Evolutionary conservation across 495 filamentous ascomycete species (phyloP).

Genomic region (Hypoxylon subgilvum): DNA sequence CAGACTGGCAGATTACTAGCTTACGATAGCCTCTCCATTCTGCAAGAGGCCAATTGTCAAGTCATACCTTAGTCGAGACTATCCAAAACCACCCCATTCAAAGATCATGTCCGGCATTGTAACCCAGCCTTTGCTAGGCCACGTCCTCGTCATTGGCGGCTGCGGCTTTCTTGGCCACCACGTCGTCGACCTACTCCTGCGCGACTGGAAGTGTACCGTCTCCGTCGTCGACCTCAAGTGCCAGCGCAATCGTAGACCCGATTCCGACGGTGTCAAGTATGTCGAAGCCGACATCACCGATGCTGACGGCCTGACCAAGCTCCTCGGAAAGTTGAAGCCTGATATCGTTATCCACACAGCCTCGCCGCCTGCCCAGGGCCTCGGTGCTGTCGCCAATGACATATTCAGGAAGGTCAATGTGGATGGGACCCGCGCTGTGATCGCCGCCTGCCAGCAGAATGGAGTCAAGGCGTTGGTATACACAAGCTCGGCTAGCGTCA

Average conservation of each 20-base stretch:
- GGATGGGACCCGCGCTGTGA: slow-evolving; percentile 78
- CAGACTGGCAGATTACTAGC: slow-evolving; percentile 7
- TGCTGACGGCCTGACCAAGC: slow-evolving; percentile 61
- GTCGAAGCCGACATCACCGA: slow-evolving; percentile 88
- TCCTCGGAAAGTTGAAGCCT: slow-evolving; percentile 76
- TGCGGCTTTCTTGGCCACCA: slow-evolving; percentile 75
- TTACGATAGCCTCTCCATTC: background rate
- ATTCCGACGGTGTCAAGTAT: slow-evolving; percentile 73
- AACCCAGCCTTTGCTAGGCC: slow-evolving; percentile 55
- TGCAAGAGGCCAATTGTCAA: too few relatives aligned
- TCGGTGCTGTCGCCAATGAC: slow-evolving; percentile 57
- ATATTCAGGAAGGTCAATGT: slow-evolving; percentile 89
- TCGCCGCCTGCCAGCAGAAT: slow-evolving; percentile 74
- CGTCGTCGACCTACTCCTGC: slow-evolving; percentile 65
- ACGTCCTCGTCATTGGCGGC: slow-evolving; percentile 70
- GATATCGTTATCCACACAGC: slow-evolving; percentile 94
- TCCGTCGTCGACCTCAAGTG: slow-evolving; percentile 88
- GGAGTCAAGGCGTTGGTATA: slow-evolving; percentile 92
- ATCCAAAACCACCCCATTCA: background rate
- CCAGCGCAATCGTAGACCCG: slow-evolving; percentile 72
- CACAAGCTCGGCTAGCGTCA: slow-evolving; percentile 87
- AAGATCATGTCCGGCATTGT: slow-evolving; percentile 13
- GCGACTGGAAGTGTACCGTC: slow-evolving; percentile 63
- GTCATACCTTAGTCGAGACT: background rate
- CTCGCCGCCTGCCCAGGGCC: slow-evolving; percentile 65